phyloP scores from a whole-genome alignment of 75 land plant species.

The Sequoiadendron giganteum region DNA sequence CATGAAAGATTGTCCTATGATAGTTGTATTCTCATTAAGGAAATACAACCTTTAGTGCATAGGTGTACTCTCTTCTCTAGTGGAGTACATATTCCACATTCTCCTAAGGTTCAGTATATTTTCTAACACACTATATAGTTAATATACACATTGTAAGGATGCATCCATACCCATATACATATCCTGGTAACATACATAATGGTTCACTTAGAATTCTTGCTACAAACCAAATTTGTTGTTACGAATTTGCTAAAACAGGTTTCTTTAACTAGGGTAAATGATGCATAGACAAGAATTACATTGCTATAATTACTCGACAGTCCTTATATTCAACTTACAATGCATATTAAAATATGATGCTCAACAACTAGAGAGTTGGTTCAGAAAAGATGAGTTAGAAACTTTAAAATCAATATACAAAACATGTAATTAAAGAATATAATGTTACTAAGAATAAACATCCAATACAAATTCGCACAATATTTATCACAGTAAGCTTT shows the following conservation, averaged over 20 bases:
- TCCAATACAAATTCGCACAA: not conserved
- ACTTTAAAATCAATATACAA: not conserved
- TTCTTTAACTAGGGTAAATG: not conserved
- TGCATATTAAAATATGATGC: not conserved
- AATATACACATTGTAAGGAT: no score
- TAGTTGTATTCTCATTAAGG: no score
- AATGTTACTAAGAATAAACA: not conserved
- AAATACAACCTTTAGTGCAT: no score
- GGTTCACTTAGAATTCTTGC: not conserved
- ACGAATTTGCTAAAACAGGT: not conserved
- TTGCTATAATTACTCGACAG: not conserved
- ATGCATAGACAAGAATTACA: not conserved
- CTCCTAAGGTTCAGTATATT: no score
- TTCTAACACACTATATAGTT: no score
- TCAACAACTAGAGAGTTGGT: not conserved
- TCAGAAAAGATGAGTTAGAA: not conserved
- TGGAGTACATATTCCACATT: no score
- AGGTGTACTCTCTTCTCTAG: no score
- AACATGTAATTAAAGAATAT: not conserved
- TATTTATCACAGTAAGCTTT: not conserved
- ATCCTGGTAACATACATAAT: no score
- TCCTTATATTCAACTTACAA: not conserved
- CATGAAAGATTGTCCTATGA: no score
- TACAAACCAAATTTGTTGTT: not conserved
- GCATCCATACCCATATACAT: no score